Evolutionary conservation across 169 alveolate species (phyloP).

Genomic region (Eimeria falciformis): DNA sequence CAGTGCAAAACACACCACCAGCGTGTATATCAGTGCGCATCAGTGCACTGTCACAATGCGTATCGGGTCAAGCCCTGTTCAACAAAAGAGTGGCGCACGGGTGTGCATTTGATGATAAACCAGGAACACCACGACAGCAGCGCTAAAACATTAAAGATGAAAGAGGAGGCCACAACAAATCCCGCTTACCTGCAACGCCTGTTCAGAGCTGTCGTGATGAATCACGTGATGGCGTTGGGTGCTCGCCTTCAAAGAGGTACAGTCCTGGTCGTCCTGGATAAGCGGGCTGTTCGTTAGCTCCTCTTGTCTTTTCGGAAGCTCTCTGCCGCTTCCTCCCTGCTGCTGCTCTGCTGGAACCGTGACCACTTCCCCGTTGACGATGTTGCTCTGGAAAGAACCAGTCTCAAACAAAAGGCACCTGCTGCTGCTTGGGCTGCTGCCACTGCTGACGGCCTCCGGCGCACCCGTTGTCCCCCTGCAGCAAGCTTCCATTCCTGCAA

Average conservation of each 20-base stretch:
- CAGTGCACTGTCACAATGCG: neutral
- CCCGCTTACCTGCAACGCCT: neutral
- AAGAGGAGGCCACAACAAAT: neutral
- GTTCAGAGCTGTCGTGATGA: neutral
- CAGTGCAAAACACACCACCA: too few species aligned
- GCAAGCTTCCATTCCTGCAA: neutral
- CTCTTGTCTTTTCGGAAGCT: neutral
- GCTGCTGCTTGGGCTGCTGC: neutral
- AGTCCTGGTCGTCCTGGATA: neutral
- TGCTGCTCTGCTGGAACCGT: neutral
- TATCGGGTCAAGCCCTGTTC: neutral
- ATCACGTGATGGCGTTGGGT: too few species aligned
- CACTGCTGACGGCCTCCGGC: neutral
- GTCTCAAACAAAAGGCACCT: neutral
- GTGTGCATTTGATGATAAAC: neutral
- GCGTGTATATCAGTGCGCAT: too few species aligned
- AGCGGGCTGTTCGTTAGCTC: neutral
- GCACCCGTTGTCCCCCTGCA: neutral
- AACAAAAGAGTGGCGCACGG: neutral
- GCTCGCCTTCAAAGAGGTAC: neutral
- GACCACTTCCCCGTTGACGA: neutral
- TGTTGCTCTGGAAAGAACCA: neutral
- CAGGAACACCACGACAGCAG: neutral
- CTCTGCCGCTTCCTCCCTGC: neutral
- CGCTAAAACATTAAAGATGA: neutral